Percentiles rank a stretch among this genome's conserved stretches.
Conservation (phyloP, 2,329 filamentous ascomycete genomes). For the Metarhizium humberi region DNA sequence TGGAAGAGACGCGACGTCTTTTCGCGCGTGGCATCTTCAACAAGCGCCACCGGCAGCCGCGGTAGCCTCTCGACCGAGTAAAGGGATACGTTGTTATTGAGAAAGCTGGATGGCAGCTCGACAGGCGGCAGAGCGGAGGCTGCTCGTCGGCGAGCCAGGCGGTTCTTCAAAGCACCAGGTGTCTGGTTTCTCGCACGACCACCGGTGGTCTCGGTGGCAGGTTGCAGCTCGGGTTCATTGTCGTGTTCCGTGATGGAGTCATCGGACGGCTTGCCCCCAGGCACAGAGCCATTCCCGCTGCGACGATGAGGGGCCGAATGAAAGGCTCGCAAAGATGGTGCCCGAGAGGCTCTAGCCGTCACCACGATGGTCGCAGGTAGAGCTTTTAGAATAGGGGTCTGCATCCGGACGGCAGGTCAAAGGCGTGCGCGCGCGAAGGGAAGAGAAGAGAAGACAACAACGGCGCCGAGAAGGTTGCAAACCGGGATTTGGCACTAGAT, state of each 20-base stretch:
- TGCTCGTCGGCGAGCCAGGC: slow-evolving; percentile 21
- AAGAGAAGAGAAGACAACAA: neutral
- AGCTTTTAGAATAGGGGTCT: slow-evolving; percentile 19
- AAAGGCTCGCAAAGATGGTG: slow-evolving; percentile 11
- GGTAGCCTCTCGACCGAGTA: slow-evolving; percentile 16
- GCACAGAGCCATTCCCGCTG: slow-evolving; percentile 9
- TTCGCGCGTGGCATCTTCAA: slow-evolving; percentile 20
- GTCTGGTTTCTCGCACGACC: slow-evolving; percentile 18
- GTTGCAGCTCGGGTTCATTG: slow-evolving; percentile 18
- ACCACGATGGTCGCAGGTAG: slow-evolving; percentile 15
- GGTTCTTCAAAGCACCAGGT: slow-evolving; percentile 18
- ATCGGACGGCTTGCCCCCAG: slow-evolving; percentile 18
- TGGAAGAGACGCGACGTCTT: slow-evolving; percentile 22
- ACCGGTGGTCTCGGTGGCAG: slow-evolving; percentile 16
- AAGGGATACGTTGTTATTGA: slow-evolving; percentile 37
- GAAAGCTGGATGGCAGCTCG: slow-evolving; percentile 48
- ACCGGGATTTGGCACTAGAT: neutral
- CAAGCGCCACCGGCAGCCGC: slow-evolving; percentile 20
- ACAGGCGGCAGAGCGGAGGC: slow-evolving; percentile 38
- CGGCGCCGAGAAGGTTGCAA: neutral
- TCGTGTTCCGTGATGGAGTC: slow-evolving; percentile 17
- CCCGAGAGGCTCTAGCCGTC: slow-evolving; percentile 14
- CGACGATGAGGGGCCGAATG: slow-evolving; percentile 13
- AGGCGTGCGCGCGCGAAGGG: neutral
- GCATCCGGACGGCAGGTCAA: slow-evolving; percentile 20